Conservation (phyloP, 768 basidiomycete species). For the Vishniacozyma victoriae region DNA sequence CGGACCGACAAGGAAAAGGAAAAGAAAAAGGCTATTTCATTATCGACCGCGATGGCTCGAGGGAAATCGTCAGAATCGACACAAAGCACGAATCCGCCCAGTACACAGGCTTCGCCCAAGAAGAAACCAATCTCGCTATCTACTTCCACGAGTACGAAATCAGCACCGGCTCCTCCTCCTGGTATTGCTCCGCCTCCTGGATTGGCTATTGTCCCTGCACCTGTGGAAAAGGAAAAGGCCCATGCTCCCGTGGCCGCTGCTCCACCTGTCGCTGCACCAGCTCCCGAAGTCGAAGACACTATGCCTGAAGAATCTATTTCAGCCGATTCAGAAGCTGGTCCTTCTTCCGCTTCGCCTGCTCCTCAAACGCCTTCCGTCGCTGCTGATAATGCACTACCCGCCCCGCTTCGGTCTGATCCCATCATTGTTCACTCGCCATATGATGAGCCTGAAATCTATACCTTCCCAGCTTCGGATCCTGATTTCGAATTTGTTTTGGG, state of each 20-base stretch:
- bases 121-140: constrained; percentile 23
- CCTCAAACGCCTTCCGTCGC: constrained; percentile 27
- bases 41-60: constrained; percentile 19
- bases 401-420: constrained; percentile 29
- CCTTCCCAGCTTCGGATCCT: constrained; percentile 31
- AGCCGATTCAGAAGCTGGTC: constrained; percentile 34
- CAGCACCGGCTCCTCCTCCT: constrained; percentile 1
- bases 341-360: constrained; percentile 32
- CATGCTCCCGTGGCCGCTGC: background rate
- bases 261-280: background rate
- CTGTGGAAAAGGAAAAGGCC: too few relatives aligned
- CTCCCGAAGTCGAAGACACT: constrained; percentile 3
- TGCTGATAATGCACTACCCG: constrained; percentile 12
- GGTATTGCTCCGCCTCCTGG: background rate
- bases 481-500: constrained; percentile 29
- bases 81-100: constrained; percentile 14
- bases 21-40: constrained; percentile 12
- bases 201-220: too few relatives aligned
- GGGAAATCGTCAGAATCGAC: constrained; percentile 27
- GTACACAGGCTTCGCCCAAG: constrained; percentile 29
- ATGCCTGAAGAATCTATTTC: constrained; percentile 16
- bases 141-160: background rate
- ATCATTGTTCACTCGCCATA: constrained; percentile 35
- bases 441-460: constrained; percentile 28
- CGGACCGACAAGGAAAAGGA: constrained; percentile 25